A percentile compares a stretch with the other conserved stretches of the same genome.
phyloP scores from a whole-genome alignment of 257 asterid genomes.

The Petunia axillaris region DNA sequence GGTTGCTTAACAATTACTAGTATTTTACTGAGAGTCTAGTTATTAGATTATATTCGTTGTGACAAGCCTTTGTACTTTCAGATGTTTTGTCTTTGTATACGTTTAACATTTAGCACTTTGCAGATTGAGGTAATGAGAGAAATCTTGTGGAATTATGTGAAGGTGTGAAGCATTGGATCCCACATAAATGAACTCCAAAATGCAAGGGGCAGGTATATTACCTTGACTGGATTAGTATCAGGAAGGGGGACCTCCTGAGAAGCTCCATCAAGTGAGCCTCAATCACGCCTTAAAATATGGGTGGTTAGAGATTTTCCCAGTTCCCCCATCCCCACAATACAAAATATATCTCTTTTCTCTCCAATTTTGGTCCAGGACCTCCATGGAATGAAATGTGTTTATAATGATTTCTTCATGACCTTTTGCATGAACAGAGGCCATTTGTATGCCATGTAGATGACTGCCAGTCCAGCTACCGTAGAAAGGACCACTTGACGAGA shows the following conservation, averaged over 20 bases:
- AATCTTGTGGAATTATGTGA: conserved; percentile 35
- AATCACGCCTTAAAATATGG: conserved; percentile 57
- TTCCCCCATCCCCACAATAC: not conserved
- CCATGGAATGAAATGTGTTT: not conserved
- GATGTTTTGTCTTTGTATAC: not conserved
- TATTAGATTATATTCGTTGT: not conserved
- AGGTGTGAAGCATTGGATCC: conserved; percentile 99
- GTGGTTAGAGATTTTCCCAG: conserved; percentile 11
- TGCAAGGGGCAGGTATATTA: conserved; percentile 70
- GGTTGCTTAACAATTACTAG: not conserved
- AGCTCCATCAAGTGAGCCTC: conserved; percentile 99
- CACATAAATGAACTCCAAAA: conserved; percentile 89
- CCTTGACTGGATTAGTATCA: conserved; percentile 97
- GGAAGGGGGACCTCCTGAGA: conserved; percentile 99
- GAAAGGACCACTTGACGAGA: conserved; percentile 81
- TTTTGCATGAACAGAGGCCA: conserved; percentile 61
- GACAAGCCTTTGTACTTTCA: not conserved
- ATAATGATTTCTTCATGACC: not conserved
- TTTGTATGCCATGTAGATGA: conserved; percentile 76
- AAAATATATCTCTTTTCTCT: not conserved
- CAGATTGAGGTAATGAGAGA: conserved; percentile 45
- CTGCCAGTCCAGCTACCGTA: conserved; percentile 75
- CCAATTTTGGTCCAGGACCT: not conserved
- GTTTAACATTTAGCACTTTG: conserved; percentile 38
- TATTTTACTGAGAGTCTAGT: not conserved